Conservation (phyloP, 1,139 yeast genomes). For the Trichomonascaceae sp. region DNA sequence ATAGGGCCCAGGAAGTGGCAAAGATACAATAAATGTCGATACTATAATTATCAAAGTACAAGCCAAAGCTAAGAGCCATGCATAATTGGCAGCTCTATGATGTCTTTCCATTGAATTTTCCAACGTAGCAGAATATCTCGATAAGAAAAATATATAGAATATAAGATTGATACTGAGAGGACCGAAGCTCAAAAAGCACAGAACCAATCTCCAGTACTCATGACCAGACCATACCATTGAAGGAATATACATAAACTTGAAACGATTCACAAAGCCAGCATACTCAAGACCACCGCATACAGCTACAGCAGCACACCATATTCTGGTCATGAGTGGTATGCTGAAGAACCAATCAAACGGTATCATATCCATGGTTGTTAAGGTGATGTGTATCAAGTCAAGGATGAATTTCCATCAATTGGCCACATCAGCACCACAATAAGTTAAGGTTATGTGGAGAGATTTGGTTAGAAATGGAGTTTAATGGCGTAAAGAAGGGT, state of each 20-base stretch:
- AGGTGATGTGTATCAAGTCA: neutral
- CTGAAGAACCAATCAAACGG: constrained; percentile 31
- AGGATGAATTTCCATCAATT: neutral
- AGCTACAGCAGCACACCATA: constrained; percentile 29
- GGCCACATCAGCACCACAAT: neutral
- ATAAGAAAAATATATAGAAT: constrained; percentile 34
- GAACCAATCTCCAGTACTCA: constrained; percentile 40
- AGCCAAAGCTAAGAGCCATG: constrained; percentile 35
- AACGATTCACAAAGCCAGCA: constrained; percentile 27
- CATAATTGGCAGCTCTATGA: constrained; percentile 34
- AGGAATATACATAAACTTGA: constrained; percentile 17
- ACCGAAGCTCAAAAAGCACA: constrained; percentile 42
- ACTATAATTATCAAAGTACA: constrained; percentile 28
- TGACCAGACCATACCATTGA: constrained; percentile 13
- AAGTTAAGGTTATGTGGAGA: neutral
- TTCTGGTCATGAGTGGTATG: constrained; percentile 29
- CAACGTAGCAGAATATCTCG: constrained; percentile 38
- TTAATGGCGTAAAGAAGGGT: neutral
- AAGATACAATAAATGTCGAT: constrained; percentile 27
- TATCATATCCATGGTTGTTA: constrained; percentile 22
- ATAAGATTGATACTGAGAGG: constrained; percentile 34
- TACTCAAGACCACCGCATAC: constrained; percentile 31
- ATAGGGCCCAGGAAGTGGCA: constrained; percentile 35
- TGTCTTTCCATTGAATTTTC: constrained; percentile 34
- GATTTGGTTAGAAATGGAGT: neutral